phyloP scores from a whole-genome alignment of 1,139 yeast species.

The Lodderomyces orthopsilosis region DNA sequence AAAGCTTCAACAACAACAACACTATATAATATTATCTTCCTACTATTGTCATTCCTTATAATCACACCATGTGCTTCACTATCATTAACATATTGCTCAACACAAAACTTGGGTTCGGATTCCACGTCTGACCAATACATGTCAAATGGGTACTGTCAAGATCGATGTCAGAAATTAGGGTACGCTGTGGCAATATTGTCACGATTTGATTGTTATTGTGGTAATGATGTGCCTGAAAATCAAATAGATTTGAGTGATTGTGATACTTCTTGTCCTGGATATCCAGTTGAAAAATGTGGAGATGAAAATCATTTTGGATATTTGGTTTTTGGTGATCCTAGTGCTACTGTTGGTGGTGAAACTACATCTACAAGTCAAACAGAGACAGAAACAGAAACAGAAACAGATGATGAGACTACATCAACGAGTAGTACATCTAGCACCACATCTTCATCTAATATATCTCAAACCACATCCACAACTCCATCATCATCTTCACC shows the following conservation, averaged over 20 bases:
- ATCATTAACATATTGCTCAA: slow-evolving; percentile 41
- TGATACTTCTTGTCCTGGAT: slow-evolving; percentile 52
- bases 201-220: slow-evolving; percentile 57
- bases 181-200: slow-evolving; percentile 57
- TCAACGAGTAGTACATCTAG: slow-evolving; percentile 2
- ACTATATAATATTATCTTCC: background rate
- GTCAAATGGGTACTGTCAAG: slow-evolving; percentile 57
- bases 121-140: slow-evolving; percentile 21
- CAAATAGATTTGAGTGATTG: slow-evolving; percentile 38
- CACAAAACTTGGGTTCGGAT: slow-evolving; percentile 30
- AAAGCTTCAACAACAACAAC: background rate
- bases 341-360: slow-evolving; percentile 17
- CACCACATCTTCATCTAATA: slow-evolving; percentile 1
- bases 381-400: slow-evolving; percentile 9
- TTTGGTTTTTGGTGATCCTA: slow-evolving; percentile 26
- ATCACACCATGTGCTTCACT: slow-evolving; percentile 7
- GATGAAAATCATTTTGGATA: slow-evolving; percentile 34
- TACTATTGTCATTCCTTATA: slow-evolving; percentile 8
- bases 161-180: slow-evolving; percentile 42
- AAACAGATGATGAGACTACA: slow-evolving; percentile 2
- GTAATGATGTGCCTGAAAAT: slow-evolving; percentile 48
- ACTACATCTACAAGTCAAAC: slow-evolving; percentile 2
- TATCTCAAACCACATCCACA: background rate
- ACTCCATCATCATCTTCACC: no score
- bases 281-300: slow-evolving; percentile 31